phyloP scores from a whole-genome alignment of 805 yeast genomes.

The Saccharomycopsis sp. region DNA sequence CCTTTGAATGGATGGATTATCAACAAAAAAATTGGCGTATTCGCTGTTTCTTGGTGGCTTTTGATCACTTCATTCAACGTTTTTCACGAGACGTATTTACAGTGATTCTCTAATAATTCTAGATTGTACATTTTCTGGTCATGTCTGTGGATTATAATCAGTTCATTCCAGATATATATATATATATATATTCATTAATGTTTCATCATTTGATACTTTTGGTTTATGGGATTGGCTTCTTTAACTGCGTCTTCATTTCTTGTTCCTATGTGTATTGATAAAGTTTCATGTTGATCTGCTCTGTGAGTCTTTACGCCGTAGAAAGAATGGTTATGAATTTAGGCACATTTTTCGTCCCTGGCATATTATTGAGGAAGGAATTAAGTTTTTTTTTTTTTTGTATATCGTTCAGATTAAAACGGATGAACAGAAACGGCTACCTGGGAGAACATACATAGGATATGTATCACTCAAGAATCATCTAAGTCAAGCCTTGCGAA shows the following conservation, averaged over 20 bases:
- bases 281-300: background rate
- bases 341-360: background rate
- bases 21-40: conserved; percentile 34
- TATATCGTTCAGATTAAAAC: background rate
- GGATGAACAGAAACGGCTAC: no score
- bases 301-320: background rate
- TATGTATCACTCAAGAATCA: background rate
- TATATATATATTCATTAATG: background rate
- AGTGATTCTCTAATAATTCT: background rate
- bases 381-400: no score
- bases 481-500: no score
- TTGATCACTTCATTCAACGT: conserved; percentile 23
- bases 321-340: background rate
- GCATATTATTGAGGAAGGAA: no score
- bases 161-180: background rate
- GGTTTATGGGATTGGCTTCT: background rate
- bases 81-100: conserved; percentile 6
- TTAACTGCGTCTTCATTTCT: background rate
- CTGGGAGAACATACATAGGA: no score
- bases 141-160: background rate
- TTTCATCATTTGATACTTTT: no score
- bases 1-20: conserved; percentile 44
- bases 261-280: background rate
- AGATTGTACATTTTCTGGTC: background rate
- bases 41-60: conserved; percentile 27